These are phyloP conservation scores for Clavaria fumosa DNA, from an alignment of 768 basidiomycete genomes.

Conservation along the genomic window DNA sequence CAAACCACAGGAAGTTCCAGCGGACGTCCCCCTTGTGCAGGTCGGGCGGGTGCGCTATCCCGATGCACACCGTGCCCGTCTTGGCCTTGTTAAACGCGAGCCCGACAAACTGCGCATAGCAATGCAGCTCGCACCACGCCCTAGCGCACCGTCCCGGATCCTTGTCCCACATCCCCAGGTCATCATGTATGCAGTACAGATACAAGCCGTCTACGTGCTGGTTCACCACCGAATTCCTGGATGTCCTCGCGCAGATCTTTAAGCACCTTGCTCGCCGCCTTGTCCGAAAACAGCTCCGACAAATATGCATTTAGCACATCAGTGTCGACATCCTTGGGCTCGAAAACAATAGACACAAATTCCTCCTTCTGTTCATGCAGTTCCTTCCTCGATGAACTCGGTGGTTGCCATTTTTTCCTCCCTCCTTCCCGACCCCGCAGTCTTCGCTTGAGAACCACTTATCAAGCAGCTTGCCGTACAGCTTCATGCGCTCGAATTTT, in stretches of 20 bases:
- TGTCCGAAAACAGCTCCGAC: conserved; percentile 21
- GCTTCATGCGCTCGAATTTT: conserved; percentile 26
- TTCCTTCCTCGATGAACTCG: conserved; percentile 22
- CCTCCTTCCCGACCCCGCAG: conserved; percentile 14
- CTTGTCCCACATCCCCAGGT: conserved; percentile 28
- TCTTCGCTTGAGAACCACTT: conserved; percentile 31
- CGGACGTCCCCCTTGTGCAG: conserved; percentile 24
- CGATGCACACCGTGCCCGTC: conserved; percentile 26
- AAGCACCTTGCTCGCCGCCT: conserved; percentile 19
- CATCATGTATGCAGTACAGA: conserved; percentile 31
- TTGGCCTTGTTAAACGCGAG: conserved; percentile 27
- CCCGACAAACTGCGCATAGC: conserved; percentile 25
- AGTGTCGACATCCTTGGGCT: conserved; percentile 20
- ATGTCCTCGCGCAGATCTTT: conserved; percentile 18
- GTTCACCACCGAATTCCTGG: conserved; percentile 22
- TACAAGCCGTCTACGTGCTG: conserved; percentile 26
- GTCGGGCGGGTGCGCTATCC: conserved; percentile 7
- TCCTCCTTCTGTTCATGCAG: conserved; percentile 27
- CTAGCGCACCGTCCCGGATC: conserved; percentile 18
- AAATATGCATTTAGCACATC: conserved; percentile 22
- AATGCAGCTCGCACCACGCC: conserved; percentile 28
- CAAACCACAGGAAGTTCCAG: conserved; percentile 28
- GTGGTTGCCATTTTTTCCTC: conserved; percentile 6
- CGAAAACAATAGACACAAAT: conserved; percentile 26
- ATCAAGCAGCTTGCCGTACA: conserved; percentile 26